Base-by-base conservation (phyloP, 164 flowering plant species). In the Umbellularia californica region DNA sequence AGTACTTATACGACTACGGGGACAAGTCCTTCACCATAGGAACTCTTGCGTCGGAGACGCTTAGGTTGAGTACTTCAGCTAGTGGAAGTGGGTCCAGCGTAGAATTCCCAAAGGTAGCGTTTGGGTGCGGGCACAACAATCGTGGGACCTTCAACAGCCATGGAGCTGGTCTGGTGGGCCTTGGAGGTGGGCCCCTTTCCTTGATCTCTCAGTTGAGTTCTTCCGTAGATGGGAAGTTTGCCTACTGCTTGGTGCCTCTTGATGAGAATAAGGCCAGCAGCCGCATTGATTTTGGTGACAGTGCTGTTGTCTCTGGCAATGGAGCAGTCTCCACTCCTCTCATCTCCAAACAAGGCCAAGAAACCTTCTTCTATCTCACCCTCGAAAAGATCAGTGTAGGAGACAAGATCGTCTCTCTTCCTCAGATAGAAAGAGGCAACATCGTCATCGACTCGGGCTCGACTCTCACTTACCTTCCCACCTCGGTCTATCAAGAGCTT, bases 371-470 rank as follows among this genome's bases (percentile, higher is more conserved):
- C 79, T 80, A 72, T 51, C 80, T 90, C 1, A 83, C 79, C 0
- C 75, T 91, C 0, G 84, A 89, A 64, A 78, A 76, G 0, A 63
- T 90, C 2, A 81, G 76, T 9, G 86, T 90, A 11, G 91, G 89
- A 20, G 25, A 27, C 17, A 70, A 70, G 5, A 80, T 35, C 24
- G 1, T 85, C 2, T 22, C 3, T 51, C 30, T 27, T 2, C 68
- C 33, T 0, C 13, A 28, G 28, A 1, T 17, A 5, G 75, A 66
- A 0, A 69, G 69, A 0, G 90, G 86, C 1, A 89, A 88, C 68
- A 88, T 89, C 19, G 83, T 91, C 63, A 82, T 91, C 1, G 95
- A 91, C 69, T 88, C 90, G 0, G 93, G 95, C 1, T 86, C 90
- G 1, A 85, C 92, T 0, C 67, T 88, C 23, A 86, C 88, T 0